Evolutionary conservation across 1,284 basidiomycete species (phyloP), one percentile per base, ranked within the genome.

Genomic region (Pyrrhoderma lamaoense): DNA sequence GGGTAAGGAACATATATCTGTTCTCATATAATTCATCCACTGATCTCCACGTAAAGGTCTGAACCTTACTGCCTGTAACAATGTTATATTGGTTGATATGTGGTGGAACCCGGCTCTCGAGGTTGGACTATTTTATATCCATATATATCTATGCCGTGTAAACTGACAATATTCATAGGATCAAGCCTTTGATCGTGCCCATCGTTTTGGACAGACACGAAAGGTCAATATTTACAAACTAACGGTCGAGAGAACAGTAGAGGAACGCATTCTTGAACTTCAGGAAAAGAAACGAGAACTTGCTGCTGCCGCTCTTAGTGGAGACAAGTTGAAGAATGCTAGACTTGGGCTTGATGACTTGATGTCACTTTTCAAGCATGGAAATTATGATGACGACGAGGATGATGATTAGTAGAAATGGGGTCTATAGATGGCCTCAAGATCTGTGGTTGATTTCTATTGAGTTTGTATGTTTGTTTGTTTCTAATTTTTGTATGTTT

Each of bases 21-120:
- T 25, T 21, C 47, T 48, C 22, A 45, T 21, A 31, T 37, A n/a
- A n/a, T n/a, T n/a, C n/a, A n/a, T n/a, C n/a, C n/a, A n/a, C n/a
- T n/a, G n/a, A n/a, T n/a, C n/a, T n/a, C n/a, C n/a, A n/a, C n/a
- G n/a, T n/a, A n/a, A n/a, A 80, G 93, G 93, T 47, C 75, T 99
- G 38, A 99, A 99, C 65, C 64, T 99, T 60, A 97, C 93, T 0
- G 85, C 83, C 48, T 98, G 95, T 70, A 95, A 93, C 66, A 90
- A 93, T 57, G 93, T 96, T 45, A 88, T 96, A 58, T 74, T 97
- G 3, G 80, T 90, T 56, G 94, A 97, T 64, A 67, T 96, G 47
- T 98, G 95, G 95, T 97, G 93, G 90, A 94, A 93, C 66, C 89
- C 89, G 11, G 89, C 89, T 0, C 73, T 91, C 2, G 89, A 92